These are phyloP conservation scores for Colletotrichum lentis DNA, from an alignment of 2,329 filamentous ascomycete genomes.

Conservation along the genomic window DNA sequence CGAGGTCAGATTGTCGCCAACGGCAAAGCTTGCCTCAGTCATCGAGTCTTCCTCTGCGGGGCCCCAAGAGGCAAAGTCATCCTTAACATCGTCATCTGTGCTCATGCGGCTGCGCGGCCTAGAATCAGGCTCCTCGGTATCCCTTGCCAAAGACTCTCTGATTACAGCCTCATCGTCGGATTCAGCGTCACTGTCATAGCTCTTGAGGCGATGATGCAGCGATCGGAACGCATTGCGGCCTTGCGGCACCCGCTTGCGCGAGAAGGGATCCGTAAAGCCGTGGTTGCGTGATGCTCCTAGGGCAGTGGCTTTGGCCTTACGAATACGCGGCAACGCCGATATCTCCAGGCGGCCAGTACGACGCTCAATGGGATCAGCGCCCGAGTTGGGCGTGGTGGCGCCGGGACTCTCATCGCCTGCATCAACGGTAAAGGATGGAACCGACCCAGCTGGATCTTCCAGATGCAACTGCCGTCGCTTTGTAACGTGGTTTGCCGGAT, in stretches of 20 bases:
- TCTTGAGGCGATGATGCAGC: conserved; percentile 80
- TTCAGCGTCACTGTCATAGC: conserved; percentile 81
- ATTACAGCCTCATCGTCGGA: conserved; percentile 82
- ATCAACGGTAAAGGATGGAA: conserved; percentile 62
- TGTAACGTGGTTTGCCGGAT: conserved; percentile 80
- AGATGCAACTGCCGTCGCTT: conserved; percentile 79
- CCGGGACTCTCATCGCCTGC: conserved; percentile 69
- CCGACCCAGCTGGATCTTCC: conserved; percentile 44
- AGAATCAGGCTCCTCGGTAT: conserved; percentile 87
- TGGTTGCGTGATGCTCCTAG: conserved; percentile 62
- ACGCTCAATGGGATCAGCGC: conserved; percentile 68
- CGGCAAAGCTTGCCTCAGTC: conserved; percentile 76
- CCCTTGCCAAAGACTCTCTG: conserved; percentile 67
- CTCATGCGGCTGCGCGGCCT: conserved; percentile 79
- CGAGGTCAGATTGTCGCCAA: conserved; percentile 63
- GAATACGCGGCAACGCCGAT: conserved; percentile 75
- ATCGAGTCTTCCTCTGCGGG: conserved; percentile 69
- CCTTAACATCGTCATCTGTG: conserved; percentile 59
- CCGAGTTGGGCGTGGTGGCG: conserved; percentile 71
- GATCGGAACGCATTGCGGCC: conserved; percentile 73
- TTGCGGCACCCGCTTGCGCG: conserved; percentile 66
- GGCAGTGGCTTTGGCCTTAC: conserved; percentile 69
- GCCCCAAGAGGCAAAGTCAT: conserved; percentile 58
- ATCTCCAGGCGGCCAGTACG: conserved; percentile 67
- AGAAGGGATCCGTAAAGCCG: conserved; percentile 74